phyloP scores from a whole-genome alignment of 169 alveolate species.

The Plasmodium ovale region DNA sequence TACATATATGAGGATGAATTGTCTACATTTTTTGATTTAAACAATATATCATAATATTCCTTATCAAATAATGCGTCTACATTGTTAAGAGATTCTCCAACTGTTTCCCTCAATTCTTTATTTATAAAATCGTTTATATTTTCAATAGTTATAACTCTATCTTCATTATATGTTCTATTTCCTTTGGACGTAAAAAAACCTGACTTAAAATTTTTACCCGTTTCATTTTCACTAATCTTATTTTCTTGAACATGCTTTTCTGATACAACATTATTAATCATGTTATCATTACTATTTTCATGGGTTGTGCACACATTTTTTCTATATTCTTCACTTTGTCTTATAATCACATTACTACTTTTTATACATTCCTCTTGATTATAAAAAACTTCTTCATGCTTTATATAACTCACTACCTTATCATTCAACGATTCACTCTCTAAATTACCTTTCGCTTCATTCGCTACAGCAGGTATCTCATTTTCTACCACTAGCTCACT shows the following conservation, averaged over 20 bases:
- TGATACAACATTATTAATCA: neutral
- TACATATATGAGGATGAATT: slow-evolving; percentile 52
- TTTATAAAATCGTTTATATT: slow-evolving; percentile 66
- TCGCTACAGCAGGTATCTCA: neutral
- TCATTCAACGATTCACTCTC: neutral
- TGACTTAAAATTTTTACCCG: slow-evolving; percentile 44
- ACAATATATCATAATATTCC: slow-evolving; percentile 33
- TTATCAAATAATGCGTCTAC: slow-evolving; percentile 8
- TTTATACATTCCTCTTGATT: neutral
- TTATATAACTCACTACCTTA: neutral
- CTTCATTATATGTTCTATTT: slow-evolving; percentile 82
- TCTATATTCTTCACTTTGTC: neutral
- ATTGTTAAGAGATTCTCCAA: neutral
- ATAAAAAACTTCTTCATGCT: neutral
- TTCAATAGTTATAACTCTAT: slow-evolving; percentile 76
- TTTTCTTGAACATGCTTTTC: neutral
- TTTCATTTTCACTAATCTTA: slow-evolving; percentile 20
- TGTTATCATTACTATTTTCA: neutral
- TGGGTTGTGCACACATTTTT: neutral
- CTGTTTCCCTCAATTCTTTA: slow-evolving; percentile 12
- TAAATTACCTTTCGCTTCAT: neutral
- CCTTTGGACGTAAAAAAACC: slow-evolving; percentile 79
- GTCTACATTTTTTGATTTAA: slow-evolving; percentile 8
- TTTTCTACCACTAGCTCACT: neutral
- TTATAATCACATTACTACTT: neutral